Base-by-base conservation (phyloP, 2,329 filamentous ascomycete species). In the Stylonectria norvegica region DNA sequence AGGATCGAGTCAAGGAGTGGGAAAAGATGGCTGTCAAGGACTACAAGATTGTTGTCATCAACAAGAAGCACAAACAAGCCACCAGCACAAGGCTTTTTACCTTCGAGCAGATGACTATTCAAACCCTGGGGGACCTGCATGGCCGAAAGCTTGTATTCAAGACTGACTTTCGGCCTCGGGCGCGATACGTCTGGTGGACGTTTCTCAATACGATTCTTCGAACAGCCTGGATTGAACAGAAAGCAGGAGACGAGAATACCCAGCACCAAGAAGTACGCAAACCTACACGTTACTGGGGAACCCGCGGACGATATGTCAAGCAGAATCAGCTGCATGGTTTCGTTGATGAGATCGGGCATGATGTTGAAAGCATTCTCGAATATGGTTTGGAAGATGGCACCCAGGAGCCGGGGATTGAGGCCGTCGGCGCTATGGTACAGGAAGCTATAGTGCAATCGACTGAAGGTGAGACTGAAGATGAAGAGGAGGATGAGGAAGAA, bases 161-260 rank as follows among this genome's bases (percentile, higher is more conserved):
- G 15, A 34, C 29, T 8, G 34, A 42, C 14, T 34, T 34, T 18
- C 34, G 40, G 3, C 40, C 40, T 3, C 20, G 40, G 11, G 34
- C 40, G 2, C 22, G 34, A 11, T 42, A 42, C 14, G 5, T 42
- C 22, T 42, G 40, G 40, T 42, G 40, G 40, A 34, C 40, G 5
- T 42, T 37, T 15, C 28, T 42, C 12, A 37, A 30, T 18, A 18
- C 30, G 2, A 31, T 42, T 17, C 20, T 42, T 2, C 23, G 19
- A 6, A 34, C 30, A 4, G 20, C 28, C 1, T 42, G 33, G 33
- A 4, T 3, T 4, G n/a, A n/a, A n/a, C 14, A 18, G 4, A 15
- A 15, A 6, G 6, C 4, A 4, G 22, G 28, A 5, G 16, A 36
- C 11, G 12, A 19, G 8, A 41, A 32, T 18, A 11, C 32, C 1